phyloP scores from a whole-genome alignment of 352 stramenopile genomes.

The Pythium volutum region DNA sequence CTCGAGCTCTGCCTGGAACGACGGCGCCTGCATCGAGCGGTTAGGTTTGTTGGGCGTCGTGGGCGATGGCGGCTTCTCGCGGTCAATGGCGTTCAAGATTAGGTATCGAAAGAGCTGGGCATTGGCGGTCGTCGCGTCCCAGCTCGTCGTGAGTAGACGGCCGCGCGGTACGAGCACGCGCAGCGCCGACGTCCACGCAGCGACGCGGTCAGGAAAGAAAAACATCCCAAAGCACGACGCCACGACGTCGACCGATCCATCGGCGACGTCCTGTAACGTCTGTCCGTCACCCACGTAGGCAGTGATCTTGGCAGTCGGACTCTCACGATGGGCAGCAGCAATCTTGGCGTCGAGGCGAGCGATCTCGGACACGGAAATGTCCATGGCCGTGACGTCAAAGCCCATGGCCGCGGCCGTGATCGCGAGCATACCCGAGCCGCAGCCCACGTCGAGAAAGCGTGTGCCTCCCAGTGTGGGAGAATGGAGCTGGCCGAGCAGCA shows the following conservation, averaged over 20 bases:
- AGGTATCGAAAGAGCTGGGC: too few relatives aligned
- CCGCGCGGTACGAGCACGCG: constrained; percentile 18
- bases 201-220: constrained; percentile 15
- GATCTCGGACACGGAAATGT: constrained; percentile 18
- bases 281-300: constrained; percentile 15
- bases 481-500: constrained; percentile 26
- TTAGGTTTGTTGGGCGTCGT: too few relatives aligned
- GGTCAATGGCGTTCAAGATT: too few relatives aligned
- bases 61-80: too few relatives aligned
- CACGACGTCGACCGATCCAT: constrained; percentile 20
- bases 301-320: background rate
- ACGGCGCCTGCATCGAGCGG: too few relatives aligned
- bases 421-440: constrained; percentile 12
- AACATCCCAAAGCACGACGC: constrained; percentile 21
- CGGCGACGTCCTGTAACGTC: constrained; percentile 12
- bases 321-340: background rate
- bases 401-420: constrained; percentile 7
- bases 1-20: too few relatives aligned
- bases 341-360: constrained; percentile 11
- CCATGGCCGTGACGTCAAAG: constrained; percentile 18
- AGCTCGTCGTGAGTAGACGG: constrained; percentile 11
- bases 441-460: constrained; percentile 34
- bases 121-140: constrained; percentile 18
- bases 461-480: constrained; percentile 48
- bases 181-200: constrained; percentile 13